A percentile compares a stretch with the other conserved stretches of the same genome.
These are phyloP conservation scores for Crithidia fasciculata DNA, from an alignment of 208 protist genomes.

Conservation along the genomic window DNA sequence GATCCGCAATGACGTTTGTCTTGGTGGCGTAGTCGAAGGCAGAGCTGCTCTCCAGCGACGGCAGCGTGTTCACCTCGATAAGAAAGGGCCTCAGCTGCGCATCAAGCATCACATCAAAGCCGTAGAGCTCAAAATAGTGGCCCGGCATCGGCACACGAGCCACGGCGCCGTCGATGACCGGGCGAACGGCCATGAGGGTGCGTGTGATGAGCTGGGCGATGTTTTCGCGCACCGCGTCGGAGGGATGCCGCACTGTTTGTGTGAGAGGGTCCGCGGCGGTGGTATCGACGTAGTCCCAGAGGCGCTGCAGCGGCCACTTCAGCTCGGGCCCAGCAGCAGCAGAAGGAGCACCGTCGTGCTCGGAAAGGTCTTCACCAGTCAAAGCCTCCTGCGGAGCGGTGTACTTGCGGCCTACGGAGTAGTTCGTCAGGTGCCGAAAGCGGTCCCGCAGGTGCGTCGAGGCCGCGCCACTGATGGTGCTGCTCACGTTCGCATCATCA, in stretches of 20 bases:
- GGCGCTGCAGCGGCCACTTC: constrained; percentile 70
- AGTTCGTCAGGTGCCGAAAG: constrained; percentile 94
- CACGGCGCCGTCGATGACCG: constrained; percentile 33
- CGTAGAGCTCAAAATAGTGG: constrained; percentile 91
- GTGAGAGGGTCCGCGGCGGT: background rate
- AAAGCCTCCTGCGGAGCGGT: constrained; percentile 16
- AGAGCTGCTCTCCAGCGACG: constrained; percentile 89
- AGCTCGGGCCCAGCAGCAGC: constrained; percentile 36
- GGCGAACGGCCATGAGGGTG: constrained; percentile 69
- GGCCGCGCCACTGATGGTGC: too few species aligned
- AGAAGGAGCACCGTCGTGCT: background rate
- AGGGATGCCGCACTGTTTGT: constrained; percentile 18
- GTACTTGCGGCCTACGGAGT: constrained; percentile 82
- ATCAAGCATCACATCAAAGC: constrained; percentile 93
- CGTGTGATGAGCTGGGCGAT: constrained; percentile 77
- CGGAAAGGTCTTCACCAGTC: background rate
- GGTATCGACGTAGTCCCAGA: constrained; percentile 68
- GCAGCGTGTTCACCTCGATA: constrained; percentile 93
- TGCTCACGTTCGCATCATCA: too few species aligned
- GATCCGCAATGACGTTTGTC: constrained; percentile 83
- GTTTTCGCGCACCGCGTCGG: constrained; percentile 52
- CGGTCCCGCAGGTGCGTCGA: constrained; percentile 26
- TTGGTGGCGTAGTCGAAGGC: constrained; percentile 90
- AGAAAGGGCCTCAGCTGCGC: constrained; percentile 71
- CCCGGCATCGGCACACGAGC: constrained; percentile 35